Conservation (phyloP, 129 eudicot species). For the Gnaphalium uliginosum region DNA sequence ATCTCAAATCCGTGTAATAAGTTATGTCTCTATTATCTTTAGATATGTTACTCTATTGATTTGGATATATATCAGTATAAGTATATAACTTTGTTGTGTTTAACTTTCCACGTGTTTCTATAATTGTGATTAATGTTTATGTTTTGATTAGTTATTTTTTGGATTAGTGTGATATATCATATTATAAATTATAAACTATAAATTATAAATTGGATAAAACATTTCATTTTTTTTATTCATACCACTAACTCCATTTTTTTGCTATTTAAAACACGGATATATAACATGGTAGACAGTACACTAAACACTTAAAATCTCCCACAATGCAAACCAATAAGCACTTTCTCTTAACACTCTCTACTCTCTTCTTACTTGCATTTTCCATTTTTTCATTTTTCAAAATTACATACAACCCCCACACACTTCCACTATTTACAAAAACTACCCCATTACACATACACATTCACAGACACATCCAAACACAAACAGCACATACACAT, state of each 20-base stretch:
- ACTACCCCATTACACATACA: slow-evolving; percentile 38
- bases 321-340: slow-evolving; percentile 36
- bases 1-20: no score
- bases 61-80: no score
- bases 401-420: slow-evolving; percentile 24
- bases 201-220: not conserved
- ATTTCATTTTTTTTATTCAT: not conserved
- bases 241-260: not conserved
- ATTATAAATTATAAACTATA: not conserved
- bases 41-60: no score
- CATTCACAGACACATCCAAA: slow-evolving; percentile 49
- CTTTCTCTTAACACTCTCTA: slow-evolving; percentile 29
- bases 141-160: no score
- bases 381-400: slow-evolving; percentile 17
- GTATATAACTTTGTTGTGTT: no score
- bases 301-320: slow-evolving; percentile 14
- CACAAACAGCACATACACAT: slow-evolving; percentile 44
- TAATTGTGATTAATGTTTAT: no score
- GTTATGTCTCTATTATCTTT: no score
- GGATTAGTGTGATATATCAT: no score
- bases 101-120: no score
- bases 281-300: slow-evolving; percentile 2
- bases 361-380: slow-evolving; percentile 41
- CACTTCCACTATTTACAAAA: slow-evolving; percentile 28
- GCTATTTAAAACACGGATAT: not conserved